Evolutionary conservation across 2,329 filamentous ascomycete genomes (phyloP).

Genomic region (Fusarium ramigenum): DNA sequence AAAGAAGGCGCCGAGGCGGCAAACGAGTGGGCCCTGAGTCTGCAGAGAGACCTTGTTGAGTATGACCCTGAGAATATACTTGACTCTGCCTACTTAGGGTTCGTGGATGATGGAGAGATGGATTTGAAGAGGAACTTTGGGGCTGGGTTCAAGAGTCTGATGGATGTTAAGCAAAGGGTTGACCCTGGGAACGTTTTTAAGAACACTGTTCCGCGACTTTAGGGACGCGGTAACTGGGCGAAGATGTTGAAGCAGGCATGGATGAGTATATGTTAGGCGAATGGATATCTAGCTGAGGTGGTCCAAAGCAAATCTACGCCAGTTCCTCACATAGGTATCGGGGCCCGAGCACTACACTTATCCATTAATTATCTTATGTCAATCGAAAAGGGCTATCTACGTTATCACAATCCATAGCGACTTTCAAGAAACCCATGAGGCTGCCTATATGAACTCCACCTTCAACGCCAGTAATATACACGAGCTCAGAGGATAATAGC

Average conservation of each 20-base stretch:
- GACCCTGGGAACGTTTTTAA: not conserved
- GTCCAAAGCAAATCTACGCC: no score
- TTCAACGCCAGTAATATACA: not conserved
- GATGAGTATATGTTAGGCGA: no score
- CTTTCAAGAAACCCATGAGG: no score
- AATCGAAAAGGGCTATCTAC: no score
- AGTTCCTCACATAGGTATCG: no score
- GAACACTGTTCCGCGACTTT: not conserved
- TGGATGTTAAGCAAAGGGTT: not conserved
- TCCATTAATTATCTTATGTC: no score
- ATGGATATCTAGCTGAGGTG: no score
- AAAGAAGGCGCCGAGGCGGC: fast-evolving
- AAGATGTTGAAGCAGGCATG: not conserved
- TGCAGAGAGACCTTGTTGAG: not conserved
- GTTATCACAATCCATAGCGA: no score
- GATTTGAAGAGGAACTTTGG: not conserved
- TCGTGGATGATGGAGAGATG: not conserved
- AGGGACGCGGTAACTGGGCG: not conserved
- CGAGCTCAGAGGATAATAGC: constrained; percentile 35
- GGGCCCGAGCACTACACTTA: no score
- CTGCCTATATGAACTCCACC: fast-evolving
- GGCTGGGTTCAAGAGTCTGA: not conserved
- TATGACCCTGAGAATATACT: not conserved
- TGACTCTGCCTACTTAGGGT: not conserved
- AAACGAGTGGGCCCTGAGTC: not conserved